Evolutionary conservation across 2,329 filamentous ascomycete species (phyloP), one percentile per base, ranked within the genome.

Genomic region (Ilyonectria destructans): DNA sequence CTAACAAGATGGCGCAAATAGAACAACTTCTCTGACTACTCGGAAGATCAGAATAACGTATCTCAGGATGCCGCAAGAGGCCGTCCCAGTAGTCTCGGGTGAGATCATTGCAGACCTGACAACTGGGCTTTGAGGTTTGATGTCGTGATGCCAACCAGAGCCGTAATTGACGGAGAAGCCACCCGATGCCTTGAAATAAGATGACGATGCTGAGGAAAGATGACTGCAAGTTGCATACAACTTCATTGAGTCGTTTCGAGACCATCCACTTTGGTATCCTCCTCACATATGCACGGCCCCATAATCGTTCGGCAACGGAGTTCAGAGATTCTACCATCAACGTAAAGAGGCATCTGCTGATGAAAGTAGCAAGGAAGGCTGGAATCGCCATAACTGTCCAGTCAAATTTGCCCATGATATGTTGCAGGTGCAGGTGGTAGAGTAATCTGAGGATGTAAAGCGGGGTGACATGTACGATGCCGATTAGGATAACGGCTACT

Each of bases 271-370:
- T 35, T 9, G 63, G 63, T 3, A 65, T 57, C 9, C 63, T 60
- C 23, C 63, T 37, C 1, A 57, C 37, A 57, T 65, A 65, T 19
- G 63, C 63, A 6, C 52, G 57, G 17, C 57, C 63, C 63, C 63
- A 65, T 61, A 13, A 37, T 15, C 33, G 40, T 13, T 43, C 33
- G 4, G 63, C 63, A 46, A 57, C 43, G 15, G 51, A 57, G 26
- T 65, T 57, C 12, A 65, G 15, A 9, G 40, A 13, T 17, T 19
- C 12, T 13, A 65, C 29, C 9, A n/a, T n/a, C 13, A 56, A 6
- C 1, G 63, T 57, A 31, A 65, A 61, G 23, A 65, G 33, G 7
- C 19, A 65, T 13, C 43, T 65, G 33, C 35, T 23, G 5, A 65
- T 57, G 21, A 33, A 54, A 9, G 23, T 46, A 12, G 26, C 17